Base-by-base conservation (phyloP, 257 asterid genomes). In the Rubia yunnanensis region DNA sequence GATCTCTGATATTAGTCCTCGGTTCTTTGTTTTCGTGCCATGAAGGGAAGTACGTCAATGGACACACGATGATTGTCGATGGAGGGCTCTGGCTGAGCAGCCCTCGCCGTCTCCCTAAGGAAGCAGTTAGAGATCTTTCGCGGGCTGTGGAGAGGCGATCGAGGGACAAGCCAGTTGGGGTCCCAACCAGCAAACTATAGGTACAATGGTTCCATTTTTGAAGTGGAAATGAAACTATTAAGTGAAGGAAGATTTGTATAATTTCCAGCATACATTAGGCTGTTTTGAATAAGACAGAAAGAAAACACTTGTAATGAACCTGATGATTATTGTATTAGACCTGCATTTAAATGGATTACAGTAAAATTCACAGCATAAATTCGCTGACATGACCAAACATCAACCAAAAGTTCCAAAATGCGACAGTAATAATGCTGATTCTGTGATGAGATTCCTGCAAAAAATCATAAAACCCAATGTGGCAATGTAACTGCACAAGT, bases 31-130 rank as follows among this genome's bases (percentile, higher is more conserved):
- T 22, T 73, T 22, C n/a, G 31, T 5, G 35, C 15, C 74, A 41
- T 79, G 73, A 49, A 91, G 98, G 96, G 10, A 88, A 91, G 78
- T 80, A 79, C 64, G 67, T 91, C 48, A 91, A 91, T 9, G 98
- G 98, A 55, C 79, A 79, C 46, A 83, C 76, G 28, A 31, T 88
- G 72, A 74, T 79, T 1, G 83, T 91, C 28, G 98, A 91, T 66
- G 96, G 95, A 73, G 96, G 96, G 49, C 73, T 81, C 59, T 88
- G 98, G 96, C 64, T 91, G 80, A 86, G 96, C 73, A 60, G 30
- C 30, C 96, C 95, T 9, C 89, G 94, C 35, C 70, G 74, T 66
- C 57, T 91, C 50, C 57, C 83, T 7, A 91, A 91, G 74, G 95
- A 88, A 32, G 87, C 74, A 23, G 95, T 91, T 26, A 86, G 74